phyloP scores from a whole-genome alignment of 306 rosid genomes.

The Cyamopsis tetragonoloba region DNA sequence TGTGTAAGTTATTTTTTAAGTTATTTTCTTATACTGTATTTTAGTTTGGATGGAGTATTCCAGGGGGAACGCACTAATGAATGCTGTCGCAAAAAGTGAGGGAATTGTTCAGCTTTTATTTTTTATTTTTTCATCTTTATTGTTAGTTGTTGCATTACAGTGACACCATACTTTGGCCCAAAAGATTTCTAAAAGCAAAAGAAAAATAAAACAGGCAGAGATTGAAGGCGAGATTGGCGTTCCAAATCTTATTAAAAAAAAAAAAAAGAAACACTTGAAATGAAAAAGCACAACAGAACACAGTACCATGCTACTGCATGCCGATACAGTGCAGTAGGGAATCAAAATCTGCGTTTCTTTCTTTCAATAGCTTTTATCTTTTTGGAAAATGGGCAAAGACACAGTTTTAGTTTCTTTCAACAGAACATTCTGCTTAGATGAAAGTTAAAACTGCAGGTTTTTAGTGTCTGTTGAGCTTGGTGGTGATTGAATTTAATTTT shows the following conservation, averaged over 20 bases:
- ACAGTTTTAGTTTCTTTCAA: background rate
- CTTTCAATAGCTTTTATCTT: slow-evolving; percentile 17
- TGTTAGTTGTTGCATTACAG: slow-evolving; percentile 17
- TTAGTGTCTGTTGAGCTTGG: no score
- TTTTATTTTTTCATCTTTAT: background rate
- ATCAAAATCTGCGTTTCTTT: slow-evolving; percentile 20
- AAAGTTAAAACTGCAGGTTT: slow-evolving; percentile 17
- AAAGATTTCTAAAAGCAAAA: slow-evolving; percentile 39
- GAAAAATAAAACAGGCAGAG: slow-evolving; percentile 19
- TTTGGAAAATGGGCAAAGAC: slow-evolving; percentile 30
- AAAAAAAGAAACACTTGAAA: slow-evolving; percentile 4
- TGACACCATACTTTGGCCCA: slow-evolving; percentile 25
- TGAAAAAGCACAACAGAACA: slow-evolving; percentile 16
- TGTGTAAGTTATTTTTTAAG: no score
- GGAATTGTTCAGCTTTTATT: slow-evolving; percentile 41
- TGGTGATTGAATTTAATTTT: no score
- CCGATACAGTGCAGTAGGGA: slow-evolving; percentile 25
- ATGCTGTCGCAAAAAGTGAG: slow-evolving; percentile 48
- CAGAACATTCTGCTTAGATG: slow-evolving; percentile 18
- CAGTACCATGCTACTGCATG: background rate
- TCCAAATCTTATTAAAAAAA: no score
- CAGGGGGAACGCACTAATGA: slow-evolving; percentile 11
- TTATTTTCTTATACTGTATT: no score
- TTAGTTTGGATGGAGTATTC: no score
- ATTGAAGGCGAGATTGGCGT: slow-evolving; percentile 73